Percentiles rank a stretch among this genome's conserved stretches.
These are phyloP conservation scores for Coemansia sp. DNA, from an alignment of 192 early-diverging fungal species.

Conservation along the genomic window DNA sequence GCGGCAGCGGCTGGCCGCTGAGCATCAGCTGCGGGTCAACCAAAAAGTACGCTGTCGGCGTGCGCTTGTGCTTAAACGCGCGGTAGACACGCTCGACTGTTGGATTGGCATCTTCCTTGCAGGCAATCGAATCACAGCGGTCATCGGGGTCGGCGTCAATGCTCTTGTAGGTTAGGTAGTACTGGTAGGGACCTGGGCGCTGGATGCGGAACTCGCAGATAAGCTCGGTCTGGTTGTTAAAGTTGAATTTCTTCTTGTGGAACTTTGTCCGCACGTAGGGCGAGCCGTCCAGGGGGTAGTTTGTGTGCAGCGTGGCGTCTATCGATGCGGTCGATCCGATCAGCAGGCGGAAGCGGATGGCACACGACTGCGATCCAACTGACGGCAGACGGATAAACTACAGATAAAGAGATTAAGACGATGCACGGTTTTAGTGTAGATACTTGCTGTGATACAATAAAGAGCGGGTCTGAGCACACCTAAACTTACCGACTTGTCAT, in stretches of 20 bases:
- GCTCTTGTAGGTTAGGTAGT: constrained; percentile 70
- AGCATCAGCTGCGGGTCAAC: constrained; percentile 84
- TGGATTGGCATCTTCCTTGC: constrained; percentile 21
- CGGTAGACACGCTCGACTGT: constrained; percentile 41
- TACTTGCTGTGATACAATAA: not conserved
- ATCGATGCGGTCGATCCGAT: constrained; percentile 75
- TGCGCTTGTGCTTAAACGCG: constrained; percentile 31
- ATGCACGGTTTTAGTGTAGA: not conserved
- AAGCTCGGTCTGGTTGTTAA: constrained; percentile 57
- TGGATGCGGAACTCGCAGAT: constrained; percentile 63
- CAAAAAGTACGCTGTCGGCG: constrained; percentile 65
- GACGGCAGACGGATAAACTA: constrained; percentile 51
- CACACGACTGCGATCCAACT: constrained; percentile 53
- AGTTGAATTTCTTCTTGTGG: constrained; percentile 36
- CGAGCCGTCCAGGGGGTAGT: constrained; percentile 80
- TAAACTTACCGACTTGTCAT: constrained; percentile 37
- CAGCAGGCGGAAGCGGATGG: constrained; percentile 76
- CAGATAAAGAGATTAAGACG: not conserved
- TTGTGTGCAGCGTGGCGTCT: constrained; percentile 74
- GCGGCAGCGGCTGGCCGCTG: constrained; percentile 59
- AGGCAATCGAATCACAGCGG: constrained; percentile 14
- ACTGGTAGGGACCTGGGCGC: constrained; percentile 82
- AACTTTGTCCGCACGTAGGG: constrained; percentile 41
- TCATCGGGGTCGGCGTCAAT: constrained; percentile 22
- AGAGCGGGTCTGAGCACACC: not conserved